Evolutionary conservation across 805 yeast species (phyloP), one percentile per base, ranked within the genome.

Genomic region (Candida sonorensis): DNA sequence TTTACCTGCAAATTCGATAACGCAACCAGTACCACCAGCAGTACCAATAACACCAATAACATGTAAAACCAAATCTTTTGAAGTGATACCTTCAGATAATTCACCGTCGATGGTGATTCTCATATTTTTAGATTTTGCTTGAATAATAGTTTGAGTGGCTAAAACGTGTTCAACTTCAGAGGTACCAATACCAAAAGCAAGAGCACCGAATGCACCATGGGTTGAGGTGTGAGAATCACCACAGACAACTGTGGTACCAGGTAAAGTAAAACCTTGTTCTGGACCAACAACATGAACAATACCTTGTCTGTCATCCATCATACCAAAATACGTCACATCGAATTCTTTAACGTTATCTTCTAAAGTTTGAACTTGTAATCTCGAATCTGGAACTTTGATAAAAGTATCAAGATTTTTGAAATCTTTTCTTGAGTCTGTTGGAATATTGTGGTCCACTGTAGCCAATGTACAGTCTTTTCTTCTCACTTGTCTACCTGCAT

Each of bases 201-300:
- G 72, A 8, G 97, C 67, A 41, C 99, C 98, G 55, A 92, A 92
- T 27, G 98, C 98, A 51, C 99, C 98, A 56, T 92, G 98, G 1
- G 99, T 92, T 3, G 97, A 86, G 17, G 98, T 92, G 59, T 92
- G 99, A 4, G 97, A 87, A 60, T 92, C 99, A 61, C 99, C 99
- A 65, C 98, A 92, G 27, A 92, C 99, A 21, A 92, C 96, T 4
- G 98, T 92, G 31, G 97, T 87, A 50, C 98, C 98, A 23, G 98
- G 98, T 33, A 92, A 69, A 22, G 98, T 92, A 66, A 92, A 92
- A 31, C 97, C 98, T 64, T 92, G 97, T 60, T 92, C 98, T 23
- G 98, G 99, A 29, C 98, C 99, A 38, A 92, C 94, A 46, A 92
- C 85, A 61, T 92, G 99, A 35, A 92, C 98, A 55, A 92, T 92